A percentile compares a stretch with the other conserved stretches of the same genome.
These are phyloP conservation scores for Massarina eburnea DNA, from an alignment of 2,329 filamentous ascomycete species.

Conservation along the genomic window DNA sequence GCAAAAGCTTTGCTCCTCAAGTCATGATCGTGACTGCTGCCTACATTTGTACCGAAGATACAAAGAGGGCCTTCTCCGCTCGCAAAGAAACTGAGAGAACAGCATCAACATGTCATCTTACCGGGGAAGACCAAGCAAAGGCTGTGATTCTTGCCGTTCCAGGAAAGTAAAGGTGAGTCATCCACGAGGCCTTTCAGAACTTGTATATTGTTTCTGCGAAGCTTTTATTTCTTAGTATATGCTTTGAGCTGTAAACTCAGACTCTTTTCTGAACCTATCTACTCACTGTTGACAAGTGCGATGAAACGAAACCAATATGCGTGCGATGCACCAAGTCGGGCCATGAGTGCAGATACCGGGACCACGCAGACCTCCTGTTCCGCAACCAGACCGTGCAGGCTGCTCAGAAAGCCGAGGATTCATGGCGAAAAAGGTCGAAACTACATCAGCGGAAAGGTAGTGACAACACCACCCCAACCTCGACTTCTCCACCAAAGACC, in stretches of 20 bases:
- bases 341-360: constrained; percentile 36
- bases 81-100: neutral
- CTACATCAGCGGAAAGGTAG: constrained; percentile 21
- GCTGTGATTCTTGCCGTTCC: constrained; percentile 36
- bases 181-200: neutral
- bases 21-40: no score
- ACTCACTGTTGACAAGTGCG: constrained; percentile 25
- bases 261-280: neutral
- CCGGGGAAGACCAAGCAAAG: constrained; percentile 39
- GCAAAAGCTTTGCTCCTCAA: no score
- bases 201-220: neutral
- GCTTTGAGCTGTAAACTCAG: no score
- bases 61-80: neutral
- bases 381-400: constrained; percentile 37
- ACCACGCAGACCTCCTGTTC: constrained; percentile 35
- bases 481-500: neutral
- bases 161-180: constrained; percentile 37
- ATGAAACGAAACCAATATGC: constrained; percentile 35
- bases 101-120: constrained; percentile 27
- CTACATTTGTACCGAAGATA: no score
- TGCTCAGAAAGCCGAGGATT: constrained; percentile 36
- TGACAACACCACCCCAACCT: constrained; percentile 16
- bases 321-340: constrained; percentile 30
- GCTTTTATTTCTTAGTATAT: neutral
- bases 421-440: constrained; percentile 38